Percentiles rank a stretch among this genome's conserved stretches.
Conservation (phyloP, 1,139 yeast genomes). For the Magnusiomyces tetraspermus region DNA sequence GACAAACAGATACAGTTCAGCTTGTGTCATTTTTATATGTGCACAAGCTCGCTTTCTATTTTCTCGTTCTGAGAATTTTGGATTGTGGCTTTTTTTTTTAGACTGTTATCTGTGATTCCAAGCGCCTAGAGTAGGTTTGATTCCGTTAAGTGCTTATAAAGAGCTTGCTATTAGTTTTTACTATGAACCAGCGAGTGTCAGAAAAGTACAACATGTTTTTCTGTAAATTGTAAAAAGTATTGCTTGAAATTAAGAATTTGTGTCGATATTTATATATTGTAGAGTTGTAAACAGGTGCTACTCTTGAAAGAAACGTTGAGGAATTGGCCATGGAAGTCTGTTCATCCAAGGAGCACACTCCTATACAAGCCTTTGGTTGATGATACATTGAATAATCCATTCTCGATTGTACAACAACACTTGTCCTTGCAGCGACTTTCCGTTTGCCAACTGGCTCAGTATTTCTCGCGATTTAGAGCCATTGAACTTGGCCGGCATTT, state of each 20-base stretch:
- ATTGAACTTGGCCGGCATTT: slow-evolving; percentile 3
- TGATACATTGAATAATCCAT: slow-evolving; percentile 30
- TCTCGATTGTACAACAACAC: slow-evolving; percentile 21
- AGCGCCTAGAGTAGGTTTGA: background rate
- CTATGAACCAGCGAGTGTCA: background rate
- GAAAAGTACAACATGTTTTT: background rate
- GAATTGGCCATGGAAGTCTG: no score
- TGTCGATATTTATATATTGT: background rate
- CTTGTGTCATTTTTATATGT: background rate
- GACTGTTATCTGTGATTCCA: slow-evolving; percentile 1
- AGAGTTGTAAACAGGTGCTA: background rate
- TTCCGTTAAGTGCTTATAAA: background rate
- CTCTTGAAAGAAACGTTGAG: no score
- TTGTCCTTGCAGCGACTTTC: slow-evolving; percentile 15
- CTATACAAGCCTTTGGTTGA: slow-evolving; percentile 27
- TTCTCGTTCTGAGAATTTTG: background rate
- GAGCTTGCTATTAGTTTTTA: background rate
- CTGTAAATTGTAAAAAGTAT: no score
- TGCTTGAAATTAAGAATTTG: background rate
- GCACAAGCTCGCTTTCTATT: background rate
- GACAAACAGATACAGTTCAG: background rate
- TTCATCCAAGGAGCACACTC: no score
- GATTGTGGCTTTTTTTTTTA: background rate
- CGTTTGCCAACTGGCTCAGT: slow-evolving; percentile 12
- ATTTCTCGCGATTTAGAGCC: slow-evolving; percentile 1